These are phyloP conservation scores for Echria macrotheca DNA, from an alignment of 495 filamentous ascomycete species.

Conservation along the genomic window DNA sequence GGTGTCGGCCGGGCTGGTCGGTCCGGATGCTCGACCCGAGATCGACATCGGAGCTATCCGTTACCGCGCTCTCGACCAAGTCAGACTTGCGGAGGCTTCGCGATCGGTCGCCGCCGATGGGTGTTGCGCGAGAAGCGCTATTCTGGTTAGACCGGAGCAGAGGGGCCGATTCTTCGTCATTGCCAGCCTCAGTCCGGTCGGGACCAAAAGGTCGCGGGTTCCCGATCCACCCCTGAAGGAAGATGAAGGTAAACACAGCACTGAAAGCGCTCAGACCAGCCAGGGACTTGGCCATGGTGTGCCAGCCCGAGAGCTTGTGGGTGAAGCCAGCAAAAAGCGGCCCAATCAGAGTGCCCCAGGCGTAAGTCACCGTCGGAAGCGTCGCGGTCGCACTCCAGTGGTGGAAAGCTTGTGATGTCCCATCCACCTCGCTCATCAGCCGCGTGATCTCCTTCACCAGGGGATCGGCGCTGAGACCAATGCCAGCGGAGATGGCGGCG, in stretches of 20 bases:
- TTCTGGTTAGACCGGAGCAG: conserved; percentile 9
- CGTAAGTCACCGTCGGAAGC: conserved; percentile 18
- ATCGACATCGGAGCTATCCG: not conserved
- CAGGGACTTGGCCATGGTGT: conserved; percentile 16
- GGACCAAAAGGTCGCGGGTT: conserved; percentile 2
- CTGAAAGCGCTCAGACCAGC: conserved; percentile 10
- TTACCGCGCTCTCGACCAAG: not conserved
- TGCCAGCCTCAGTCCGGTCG: not conserved
- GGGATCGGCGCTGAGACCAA: conserved; percentile 22
- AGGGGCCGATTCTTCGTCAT: conserved; percentile 25
- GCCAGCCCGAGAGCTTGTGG: conserved; percentile 20
- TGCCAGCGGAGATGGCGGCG: conserved; percentile 18
- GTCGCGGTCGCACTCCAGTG: conserved; percentile 13
- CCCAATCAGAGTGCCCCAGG: conserved; percentile 27
- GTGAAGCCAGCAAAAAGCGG: conserved; percentile 20
- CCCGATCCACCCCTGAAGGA: conserved; percentile 26
- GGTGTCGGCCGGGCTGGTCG: conserved; percentile 11
- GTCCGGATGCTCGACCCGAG: conserved; percentile 5
- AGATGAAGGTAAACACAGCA: conserved; percentile 18
- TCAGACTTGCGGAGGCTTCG: not conserved
- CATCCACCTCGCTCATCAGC: not conserved
- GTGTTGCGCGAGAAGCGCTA: not conserved
- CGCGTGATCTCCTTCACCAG: conserved; percentile 19
- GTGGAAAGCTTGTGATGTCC: not conserved
- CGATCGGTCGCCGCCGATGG: not conserved